These are phyloP conservation scores for Cladosporium oxysporum DNA, from an alignment of 2,329 filamentous ascomycete species.

Conservation along the genomic window DNA sequence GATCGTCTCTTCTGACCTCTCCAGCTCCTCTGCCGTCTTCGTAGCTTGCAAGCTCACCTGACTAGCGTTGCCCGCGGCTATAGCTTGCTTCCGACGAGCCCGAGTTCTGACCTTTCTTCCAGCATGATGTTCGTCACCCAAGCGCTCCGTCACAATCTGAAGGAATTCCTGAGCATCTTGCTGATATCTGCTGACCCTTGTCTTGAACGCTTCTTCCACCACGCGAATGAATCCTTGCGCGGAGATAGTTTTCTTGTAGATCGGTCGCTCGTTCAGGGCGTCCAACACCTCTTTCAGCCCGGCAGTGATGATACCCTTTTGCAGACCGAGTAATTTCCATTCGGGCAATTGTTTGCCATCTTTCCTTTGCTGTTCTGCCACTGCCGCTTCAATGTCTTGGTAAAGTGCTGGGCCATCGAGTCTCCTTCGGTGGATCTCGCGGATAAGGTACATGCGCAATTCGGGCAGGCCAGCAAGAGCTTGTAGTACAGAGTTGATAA, in stretches of 20 bases:
- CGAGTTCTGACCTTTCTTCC: slow-evolving; percentile 70
- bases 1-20: slow-evolving; percentile 19
- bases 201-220: slow-evolving; percentile 82
- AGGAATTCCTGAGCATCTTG: slow-evolving; percentile 98
- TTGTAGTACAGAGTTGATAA: slow-evolving; percentile 93
- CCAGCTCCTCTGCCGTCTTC: slow-evolving; percentile 14
- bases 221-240: slow-evolving; percentile 80
- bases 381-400: slow-evolving; percentile 54
- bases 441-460: slow-evolving; percentile 85
- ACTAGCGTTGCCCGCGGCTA: background rate
- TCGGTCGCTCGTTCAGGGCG: slow-evolving; percentile 86
- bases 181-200: slow-evolving; percentile 89
- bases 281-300: slow-evolving; percentile 93
- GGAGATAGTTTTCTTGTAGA: slow-evolving; percentile 91
- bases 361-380: slow-evolving; percentile 62
- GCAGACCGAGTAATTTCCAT: slow-evolving; percentile 61
- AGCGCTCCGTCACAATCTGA: slow-evolving; percentile 86
- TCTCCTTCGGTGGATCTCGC: slow-evolving; percentile 80
- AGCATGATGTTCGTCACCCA: slow-evolving; percentile 93
- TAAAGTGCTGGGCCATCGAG: slow-evolving; percentile 80
- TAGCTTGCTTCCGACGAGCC: slow-evolving; percentile 42
- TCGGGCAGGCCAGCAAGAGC: slow-evolving; percentile 88
- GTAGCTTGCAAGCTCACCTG: slow-evolving; percentile 6
- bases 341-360: slow-evolving; percentile 40
- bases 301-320: slow-evolving; percentile 78